A percentile compares a stretch with the other conserved stretches of the same genome.
phyloP scores from a whole-genome alignment of 306 rosid genomes.

The Albizia julibrissin region DNA sequence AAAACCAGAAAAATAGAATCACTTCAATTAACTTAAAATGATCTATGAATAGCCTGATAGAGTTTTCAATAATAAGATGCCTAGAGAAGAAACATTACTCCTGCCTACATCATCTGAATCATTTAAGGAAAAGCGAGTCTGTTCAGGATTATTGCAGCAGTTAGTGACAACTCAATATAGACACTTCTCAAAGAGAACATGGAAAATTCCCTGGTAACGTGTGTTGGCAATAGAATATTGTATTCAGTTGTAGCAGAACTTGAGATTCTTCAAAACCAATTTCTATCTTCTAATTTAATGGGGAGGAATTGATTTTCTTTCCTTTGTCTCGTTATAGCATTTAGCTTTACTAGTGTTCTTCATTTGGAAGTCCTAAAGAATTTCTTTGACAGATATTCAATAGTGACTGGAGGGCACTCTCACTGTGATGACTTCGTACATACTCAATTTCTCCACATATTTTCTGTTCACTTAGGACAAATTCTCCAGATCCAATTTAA shows the following conservation, averaged over 20 bases:
- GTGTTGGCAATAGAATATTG: constrained; percentile 17
- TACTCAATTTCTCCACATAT: constrained; percentile 13
- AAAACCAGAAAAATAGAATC: constrained; percentile 3
- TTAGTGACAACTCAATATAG: constrained; percentile 5
- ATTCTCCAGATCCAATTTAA: constrained; percentile 21
- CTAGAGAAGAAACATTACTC: constrained; percentile 19
- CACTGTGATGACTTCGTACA: constrained; percentile 15
- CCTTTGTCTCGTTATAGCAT: background rate
- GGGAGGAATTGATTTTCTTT: background rate
- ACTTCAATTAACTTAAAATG: background rate
- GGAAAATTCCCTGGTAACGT: background rate
- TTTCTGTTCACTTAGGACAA: background rate
- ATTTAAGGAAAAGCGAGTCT: constrained; percentile 11
- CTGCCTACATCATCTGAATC: constrained; percentile 1
- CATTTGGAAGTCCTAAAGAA: constrained; percentile 19
- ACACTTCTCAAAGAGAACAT: background rate
- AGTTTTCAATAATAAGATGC: constrained; percentile 16
- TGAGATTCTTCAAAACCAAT: constrained; percentile 24
- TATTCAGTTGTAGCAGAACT: background rate
- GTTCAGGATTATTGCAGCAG: background rate
- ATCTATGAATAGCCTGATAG: background rate
- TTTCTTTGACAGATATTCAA: background rate
- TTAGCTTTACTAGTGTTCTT: background rate
- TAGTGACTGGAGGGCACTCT: constrained; percentile 8
- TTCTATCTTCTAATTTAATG: background rate